These are phyloP conservation scores for Podila epicladia DNA, from an alignment of 192 early-diverging fungal species.

Conservation along the genomic window DNA sequence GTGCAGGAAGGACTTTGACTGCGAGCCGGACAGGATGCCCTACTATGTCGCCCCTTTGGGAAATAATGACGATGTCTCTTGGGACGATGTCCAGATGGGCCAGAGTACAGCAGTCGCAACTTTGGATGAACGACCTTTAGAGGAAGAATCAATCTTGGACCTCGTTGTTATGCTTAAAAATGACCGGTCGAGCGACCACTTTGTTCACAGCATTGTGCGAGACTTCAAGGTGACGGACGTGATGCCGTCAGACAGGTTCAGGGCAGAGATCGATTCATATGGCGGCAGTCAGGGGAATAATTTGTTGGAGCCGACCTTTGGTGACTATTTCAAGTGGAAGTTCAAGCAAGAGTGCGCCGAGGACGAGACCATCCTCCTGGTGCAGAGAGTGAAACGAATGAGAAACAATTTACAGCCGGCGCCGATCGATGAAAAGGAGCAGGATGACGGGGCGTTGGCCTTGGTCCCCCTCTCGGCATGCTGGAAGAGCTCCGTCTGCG, in stretches of 20 bases:
- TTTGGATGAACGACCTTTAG: conserved; percentile 20
- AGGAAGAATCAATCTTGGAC: conserved; percentile 18
- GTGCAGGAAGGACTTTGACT: conserved; percentile 57
- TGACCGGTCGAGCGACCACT: conserved; percentile 56
- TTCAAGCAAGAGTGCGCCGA: conserved; percentile 10
- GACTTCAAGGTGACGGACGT: conserved; percentile 20
- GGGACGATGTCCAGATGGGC: conserved; percentile 54
- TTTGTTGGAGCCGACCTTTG: conserved; percentile 34
- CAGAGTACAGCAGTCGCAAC: conserved; percentile 6
- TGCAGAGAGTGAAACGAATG: conserved; percentile 48
- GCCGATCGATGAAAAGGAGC: conserved; percentile 13
- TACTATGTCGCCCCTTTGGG: conserved; percentile 66
- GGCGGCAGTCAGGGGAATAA: not conserved
- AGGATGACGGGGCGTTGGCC: conserved; percentile 29
- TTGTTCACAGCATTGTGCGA: conserved; percentile 42
- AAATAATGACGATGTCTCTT: conserved; percentile 55
- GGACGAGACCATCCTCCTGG: conserved; percentile 51
- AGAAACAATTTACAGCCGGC: conserved; percentile 57
- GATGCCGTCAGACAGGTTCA: conserved; percentile 16
- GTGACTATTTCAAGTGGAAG: conserved; percentile 53
- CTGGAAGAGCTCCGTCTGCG: conserved; percentile 34
- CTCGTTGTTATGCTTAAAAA: conserved; percentile 51
- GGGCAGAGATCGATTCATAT: not conserved
- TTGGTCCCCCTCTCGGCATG: conserved; percentile 46
- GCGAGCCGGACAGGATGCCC: conserved; percentile 58